These are phyloP conservation scores for Talaromyces amestolkiae DNA, from an alignment of 2,329 filamentous ascomycete genomes.

Conservation along the genomic window DNA sequence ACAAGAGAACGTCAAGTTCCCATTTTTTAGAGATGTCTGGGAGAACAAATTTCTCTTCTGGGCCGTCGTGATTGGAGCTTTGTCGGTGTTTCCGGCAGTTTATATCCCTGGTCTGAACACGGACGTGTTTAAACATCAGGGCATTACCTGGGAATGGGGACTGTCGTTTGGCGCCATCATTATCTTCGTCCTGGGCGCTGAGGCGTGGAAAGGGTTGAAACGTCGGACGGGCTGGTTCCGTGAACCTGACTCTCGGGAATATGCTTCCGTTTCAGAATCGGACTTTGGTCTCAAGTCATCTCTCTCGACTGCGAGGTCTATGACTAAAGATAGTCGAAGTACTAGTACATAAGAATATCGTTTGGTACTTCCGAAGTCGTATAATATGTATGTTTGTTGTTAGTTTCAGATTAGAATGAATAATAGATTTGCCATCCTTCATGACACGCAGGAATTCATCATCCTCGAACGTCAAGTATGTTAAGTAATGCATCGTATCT, in stretches of 20 bases:
- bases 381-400: neutral
- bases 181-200: constrained; percentile 63
- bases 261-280: neutral
- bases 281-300: constrained; percentile 19
- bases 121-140: constrained; percentile 63
- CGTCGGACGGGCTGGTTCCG: constrained; percentile 48
- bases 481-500: neutral
- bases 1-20: constrained; percentile 31
- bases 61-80: constrained; percentile 57
- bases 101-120: constrained; percentile 69
- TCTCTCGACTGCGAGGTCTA: constrained; percentile 1
- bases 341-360: neutral
- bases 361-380: neutral
- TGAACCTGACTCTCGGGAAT: constrained; percentile 7
- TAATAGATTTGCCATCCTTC: neutral
- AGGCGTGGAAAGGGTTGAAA: constrained; percentile 68
- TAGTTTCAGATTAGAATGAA: neutral
- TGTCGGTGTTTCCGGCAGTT: constrained; percentile 58
- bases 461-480: neutral
- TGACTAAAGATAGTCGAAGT: constrained; percentile 14
- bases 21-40: constrained; percentile 66
- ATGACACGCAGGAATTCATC: neutral
- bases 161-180: constrained; percentile 61
- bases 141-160: constrained; percentile 68
- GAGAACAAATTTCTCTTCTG: constrained; percentile 71